Conservation (phyloP, 2,329 filamentous ascomycete species). For the Stachybotrys elegans region DNA sequence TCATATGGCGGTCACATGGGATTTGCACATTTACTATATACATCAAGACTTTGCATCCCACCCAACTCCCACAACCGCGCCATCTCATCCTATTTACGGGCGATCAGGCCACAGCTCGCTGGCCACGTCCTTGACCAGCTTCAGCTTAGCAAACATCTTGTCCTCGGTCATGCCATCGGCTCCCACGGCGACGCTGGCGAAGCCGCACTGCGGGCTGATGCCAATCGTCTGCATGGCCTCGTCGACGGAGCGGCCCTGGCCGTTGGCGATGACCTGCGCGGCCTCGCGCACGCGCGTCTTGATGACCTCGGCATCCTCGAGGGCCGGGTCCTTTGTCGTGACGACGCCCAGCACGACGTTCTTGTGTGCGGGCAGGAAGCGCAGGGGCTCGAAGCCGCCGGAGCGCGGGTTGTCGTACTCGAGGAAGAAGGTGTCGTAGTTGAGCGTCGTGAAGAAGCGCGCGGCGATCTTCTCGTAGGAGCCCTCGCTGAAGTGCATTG, state of each 20-base stretch:
- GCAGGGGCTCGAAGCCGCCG: constrained; percentile 57
- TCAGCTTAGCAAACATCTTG: constrained; percentile 67
- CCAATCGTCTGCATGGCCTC: constrained; percentile 61
- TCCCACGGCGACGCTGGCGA: constrained; percentile 64
- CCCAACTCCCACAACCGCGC: no score
- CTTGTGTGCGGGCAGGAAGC: constrained; percentile 53
- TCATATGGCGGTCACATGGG: no score
- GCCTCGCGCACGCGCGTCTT: constrained; percentile 49
- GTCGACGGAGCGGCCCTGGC: constrained; percentile 55
- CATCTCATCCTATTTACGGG: no score
- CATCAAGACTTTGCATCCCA: no score
- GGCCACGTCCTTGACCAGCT: constrained; percentile 62
- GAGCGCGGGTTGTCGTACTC: constrained; percentile 55
- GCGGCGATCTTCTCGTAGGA: constrained; percentile 58
- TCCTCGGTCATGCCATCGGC: constrained; percentile 58
- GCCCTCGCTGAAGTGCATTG: constrained; percentile 59
- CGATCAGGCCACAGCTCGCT: constrained; percentile 54
- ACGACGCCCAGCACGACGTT: constrained; percentile 58
- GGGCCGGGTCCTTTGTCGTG: constrained; percentile 53
- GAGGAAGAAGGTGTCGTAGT: constrained; percentile 58
- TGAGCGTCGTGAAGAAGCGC: constrained; percentile 54
- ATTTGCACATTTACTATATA: no score
- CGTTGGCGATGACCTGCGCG: constrained; percentile 62
- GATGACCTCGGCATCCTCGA: constrained; percentile 52
- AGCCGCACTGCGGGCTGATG: constrained; percentile 66